These are phyloP conservation scores for Peronospora destructor DNA, from an alignment of 352 stramenopile genomes.

Conservation along the genomic window DNA sequence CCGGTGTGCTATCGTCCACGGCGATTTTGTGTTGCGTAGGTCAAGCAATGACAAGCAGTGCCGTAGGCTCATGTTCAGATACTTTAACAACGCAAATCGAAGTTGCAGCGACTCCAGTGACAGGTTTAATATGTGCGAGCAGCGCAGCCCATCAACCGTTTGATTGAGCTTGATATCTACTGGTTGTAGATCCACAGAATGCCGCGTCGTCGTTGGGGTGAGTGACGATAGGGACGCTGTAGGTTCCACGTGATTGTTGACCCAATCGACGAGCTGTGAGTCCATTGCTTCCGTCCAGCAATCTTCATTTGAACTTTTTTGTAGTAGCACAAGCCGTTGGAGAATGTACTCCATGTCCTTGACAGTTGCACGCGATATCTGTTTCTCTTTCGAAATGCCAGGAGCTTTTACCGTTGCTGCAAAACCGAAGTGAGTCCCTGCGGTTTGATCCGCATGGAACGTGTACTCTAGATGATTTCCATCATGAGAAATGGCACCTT, in stretches of 20 bases:
- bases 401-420: slow-evolving; percentile 50
- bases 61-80: slow-evolving; percentile 68
- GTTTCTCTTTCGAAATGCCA: slow-evolving; percentile 54
- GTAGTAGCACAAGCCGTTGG: slow-evolving; percentile 18
- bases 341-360: slow-evolving; percentile 36
- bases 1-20: slow-evolving; percentile 68
- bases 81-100: slow-evolving; percentile 76
- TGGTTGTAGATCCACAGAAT: slow-evolving; percentile 61
- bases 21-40: slow-evolving; percentile 58
- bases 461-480: slow-evolving; percentile 56
- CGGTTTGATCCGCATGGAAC: slow-evolving; percentile 55
- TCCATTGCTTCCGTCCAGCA: slow-evolving; percentile 70
- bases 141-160: slow-evolving; percentile 65
- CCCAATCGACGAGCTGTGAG: slow-evolving; percentile 79
- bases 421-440: slow-evolving; percentile 48
- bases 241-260: slow-evolving; percentile 73
- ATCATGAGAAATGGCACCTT: slow-evolving; percentile 42
- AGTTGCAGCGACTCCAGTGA: slow-evolving; percentile 56
- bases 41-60: slow-evolving; percentile 68
- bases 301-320: slow-evolving; percentile 5
- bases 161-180: slow-evolving; percentile 64
- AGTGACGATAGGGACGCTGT: slow-evolving; percentile 18
- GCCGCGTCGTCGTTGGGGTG: slow-evolving; percentile 15
- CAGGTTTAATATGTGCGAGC: slow-evolving; percentile 53
- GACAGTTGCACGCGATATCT: slow-evolving; percentile 42